phyloP scores from a whole-genome alignment of 2,329 filamentous ascomycete genomes.

The Phyllosticta citribraziliensis region DNA sequence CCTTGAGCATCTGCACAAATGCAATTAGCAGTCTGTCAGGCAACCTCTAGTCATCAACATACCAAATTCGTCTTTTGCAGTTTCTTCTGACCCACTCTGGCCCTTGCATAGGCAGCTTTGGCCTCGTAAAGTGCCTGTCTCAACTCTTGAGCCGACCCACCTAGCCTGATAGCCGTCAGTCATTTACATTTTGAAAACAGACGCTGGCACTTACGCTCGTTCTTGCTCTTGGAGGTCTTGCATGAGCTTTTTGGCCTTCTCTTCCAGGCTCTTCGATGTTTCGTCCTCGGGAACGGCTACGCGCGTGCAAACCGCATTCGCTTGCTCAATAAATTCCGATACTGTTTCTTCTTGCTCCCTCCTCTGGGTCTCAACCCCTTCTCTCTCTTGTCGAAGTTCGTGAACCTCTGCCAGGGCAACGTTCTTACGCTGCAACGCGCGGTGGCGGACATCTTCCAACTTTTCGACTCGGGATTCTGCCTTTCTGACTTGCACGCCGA shows the following conservation, averaged over 20 bases:
- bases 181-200: not conserved
- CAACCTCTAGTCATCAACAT: conserved; percentile 20
- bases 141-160: conserved; percentile 25
- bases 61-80: conserved; percentile 29
- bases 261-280: conserved; percentile 22
- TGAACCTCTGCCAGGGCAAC: conserved; percentile 26
- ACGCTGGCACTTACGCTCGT: conserved; percentile 14
- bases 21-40: not conserved
- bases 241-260: conserved; percentile 20
- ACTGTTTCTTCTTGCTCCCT: conserved; percentile 21
- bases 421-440: conserved; percentile 34
- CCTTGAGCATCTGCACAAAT: conserved; percentile 30
- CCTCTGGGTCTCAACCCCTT: conserved; percentile 19
- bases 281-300: conserved; percentile 22
- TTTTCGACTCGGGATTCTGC: conserved; percentile 21
- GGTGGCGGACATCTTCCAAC: conserved; percentile 23
- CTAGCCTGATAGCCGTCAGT: conserved; percentile 16
- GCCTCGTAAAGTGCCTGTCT: conserved; percentile 20
- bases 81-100: conserved; percentile 13
- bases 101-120: conserved; percentile 15
- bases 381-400: conserved; percentile 21
- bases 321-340: conserved; percentile 15
- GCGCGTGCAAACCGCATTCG: conserved; percentile 18
- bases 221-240: conserved; percentile 21
- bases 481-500: conserved; percentile 18